A percentile compares a stretch with the other conserved stretches of the same genome.
Evolutionary conservation across 225 moss, liverwort and hornwort species (phyloP).

Genomic region (Sphagnum tenellum): DNA sequence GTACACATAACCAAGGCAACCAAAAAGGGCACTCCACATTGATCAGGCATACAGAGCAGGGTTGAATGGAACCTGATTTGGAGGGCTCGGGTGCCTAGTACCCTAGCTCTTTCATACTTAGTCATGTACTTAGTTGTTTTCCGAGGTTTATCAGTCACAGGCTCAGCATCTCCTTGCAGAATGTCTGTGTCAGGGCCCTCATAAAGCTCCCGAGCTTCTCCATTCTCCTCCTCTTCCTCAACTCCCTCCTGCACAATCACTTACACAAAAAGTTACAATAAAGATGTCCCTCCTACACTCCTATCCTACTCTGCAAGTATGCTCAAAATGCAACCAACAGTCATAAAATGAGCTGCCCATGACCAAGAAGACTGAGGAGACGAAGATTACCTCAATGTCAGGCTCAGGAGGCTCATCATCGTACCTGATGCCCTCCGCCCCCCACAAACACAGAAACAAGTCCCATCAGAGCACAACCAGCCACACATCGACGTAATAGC

Average conservation of each 20-base stretch:
- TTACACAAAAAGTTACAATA: background rate
- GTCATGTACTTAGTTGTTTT: conserved; percentile 99
- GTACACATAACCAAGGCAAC: too few relatives aligned
- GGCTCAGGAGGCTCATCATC: conserved; percentile 96
- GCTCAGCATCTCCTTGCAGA: conserved; percentile 26
- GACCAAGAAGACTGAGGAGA: too few relatives aligned
- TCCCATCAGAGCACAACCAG: too few relatives aligned
- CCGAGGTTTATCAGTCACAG: conserved; percentile 69
- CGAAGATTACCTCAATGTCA: conserved; percentile 55
- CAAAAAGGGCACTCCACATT: too few relatives aligned
- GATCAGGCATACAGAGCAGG: too few relatives aligned
- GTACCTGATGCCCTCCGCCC: conserved; percentile 22
- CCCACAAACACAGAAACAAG: too few relatives aligned
- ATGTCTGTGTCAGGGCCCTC: conserved; percentile 57
- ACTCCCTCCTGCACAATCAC: conserved; percentile 38
- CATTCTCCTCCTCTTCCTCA: conserved; percentile 85
- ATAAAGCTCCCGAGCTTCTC: conserved; percentile 49
- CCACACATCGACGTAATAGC: too few relatives aligned
- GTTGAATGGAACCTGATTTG: conserved; percentile 64
- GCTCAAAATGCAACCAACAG: too few relatives aligned
- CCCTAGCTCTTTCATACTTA: conserved; percentile 92
- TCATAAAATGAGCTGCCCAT: too few relatives aligned
- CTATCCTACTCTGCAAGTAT: too few relatives aligned
- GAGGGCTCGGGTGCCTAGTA: conserved; percentile 92
- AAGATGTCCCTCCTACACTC: background rate